Base-by-base conservation (phyloP, 2,329 filamentous ascomycete genomes). In the Sporothrix phasma region DNA sequence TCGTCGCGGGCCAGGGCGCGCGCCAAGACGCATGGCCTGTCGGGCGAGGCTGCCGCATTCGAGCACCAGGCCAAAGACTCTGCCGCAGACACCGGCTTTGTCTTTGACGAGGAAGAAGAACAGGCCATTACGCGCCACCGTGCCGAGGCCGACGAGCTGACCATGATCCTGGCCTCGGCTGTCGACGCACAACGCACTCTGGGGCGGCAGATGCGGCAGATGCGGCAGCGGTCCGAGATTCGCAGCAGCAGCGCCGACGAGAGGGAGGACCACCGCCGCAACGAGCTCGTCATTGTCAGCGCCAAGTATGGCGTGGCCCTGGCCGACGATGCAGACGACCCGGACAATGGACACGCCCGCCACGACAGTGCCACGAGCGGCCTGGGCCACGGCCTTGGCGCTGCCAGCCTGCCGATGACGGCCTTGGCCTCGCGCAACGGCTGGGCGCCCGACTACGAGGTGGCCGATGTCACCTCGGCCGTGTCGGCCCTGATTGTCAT, bases 381-480 rank as follows among this genome's bases (percentile, higher is more conserved):
- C 11, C 13, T n/a, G 15, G 41, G 34, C n/a, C 41, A 17, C 45
- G 31, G 31, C 39, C 7, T 22, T 29, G 17, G 29, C 34, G 13
- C 62, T 39, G 58, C 31, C 34, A 11, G 67, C 68, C n/a, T 60
- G n/a, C 67, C 67, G 15, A 64, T 65, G 4, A 74, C 74, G 68
- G 70, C 66, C 45, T 66, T 72, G n/a, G 71, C 68, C 8, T 59
- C 68, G 39, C 64, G 68, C 54, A 67, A 69, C 66, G 68, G 68
- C 31, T 69, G 68, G 68, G 63, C 63, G 1, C 65, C 68, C 19
- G 68, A 69, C 39, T 68, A 77, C 47, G 77, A 79, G 67, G 77
- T 80, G 13, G 79, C 78, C 26, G 79, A 82, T 65, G 79, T 81
- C 19, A 81, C 78, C 3, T 73, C 80, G 13, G 77, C 79, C 3